phyloP scores from a whole-genome alignment of 1,284 basidiomycete genomes.

The Apiotrichum montevideense region DNA sequence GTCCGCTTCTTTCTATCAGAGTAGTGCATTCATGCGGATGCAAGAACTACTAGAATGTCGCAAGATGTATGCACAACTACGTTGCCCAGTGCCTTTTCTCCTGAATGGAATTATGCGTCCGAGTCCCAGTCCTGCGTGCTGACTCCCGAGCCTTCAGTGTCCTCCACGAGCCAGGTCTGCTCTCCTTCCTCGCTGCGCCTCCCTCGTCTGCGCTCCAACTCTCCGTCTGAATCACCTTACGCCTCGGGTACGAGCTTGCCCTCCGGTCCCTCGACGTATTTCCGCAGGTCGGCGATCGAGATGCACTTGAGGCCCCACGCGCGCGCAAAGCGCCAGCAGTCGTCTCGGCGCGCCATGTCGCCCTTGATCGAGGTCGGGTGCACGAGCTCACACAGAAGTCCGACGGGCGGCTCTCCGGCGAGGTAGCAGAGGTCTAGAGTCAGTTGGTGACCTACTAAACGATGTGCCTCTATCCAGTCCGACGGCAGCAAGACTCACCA shows the following conservation, averaged over 20 bases:
- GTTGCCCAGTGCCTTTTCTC: background rate
- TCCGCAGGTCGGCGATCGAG: constrained; percentile 66
- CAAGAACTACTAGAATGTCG: background rate
- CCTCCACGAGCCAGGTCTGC: too few relatives aligned
- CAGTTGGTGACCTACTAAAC: background rate
- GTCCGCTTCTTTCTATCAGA: background rate
- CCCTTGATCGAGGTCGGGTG: constrained; percentile 81
- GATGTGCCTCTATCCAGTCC: background rate
- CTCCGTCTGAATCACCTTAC: background rate
- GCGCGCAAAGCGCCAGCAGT: constrained; percentile 87
- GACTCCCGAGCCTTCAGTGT: too few relatives aligned
- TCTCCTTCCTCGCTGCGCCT: too few relatives aligned
- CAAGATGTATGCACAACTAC: too few relatives aligned
- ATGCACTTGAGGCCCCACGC: constrained; percentile 88
- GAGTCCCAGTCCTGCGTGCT: too few relatives aligned
- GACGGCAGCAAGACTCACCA: constrained; percentile 45
- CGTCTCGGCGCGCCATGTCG: constrained; percentile 92
- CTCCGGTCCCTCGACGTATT: constrained; percentile 34
- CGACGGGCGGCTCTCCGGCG: constrained; percentile 69
- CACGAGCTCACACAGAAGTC: constrained; percentile 89
- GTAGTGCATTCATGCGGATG: constrained; percentile 2
- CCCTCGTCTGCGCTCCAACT: too few relatives aligned
- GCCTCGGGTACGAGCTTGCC: constrained; percentile 11
- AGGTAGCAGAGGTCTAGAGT: constrained; percentile 70
- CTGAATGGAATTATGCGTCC: too few relatives aligned